Evolutionary conservation across 768 basidiomycete species (phyloP), one percentile per base, ranked within the genome.

Genomic region (Agrocybe pediades): DNA sequence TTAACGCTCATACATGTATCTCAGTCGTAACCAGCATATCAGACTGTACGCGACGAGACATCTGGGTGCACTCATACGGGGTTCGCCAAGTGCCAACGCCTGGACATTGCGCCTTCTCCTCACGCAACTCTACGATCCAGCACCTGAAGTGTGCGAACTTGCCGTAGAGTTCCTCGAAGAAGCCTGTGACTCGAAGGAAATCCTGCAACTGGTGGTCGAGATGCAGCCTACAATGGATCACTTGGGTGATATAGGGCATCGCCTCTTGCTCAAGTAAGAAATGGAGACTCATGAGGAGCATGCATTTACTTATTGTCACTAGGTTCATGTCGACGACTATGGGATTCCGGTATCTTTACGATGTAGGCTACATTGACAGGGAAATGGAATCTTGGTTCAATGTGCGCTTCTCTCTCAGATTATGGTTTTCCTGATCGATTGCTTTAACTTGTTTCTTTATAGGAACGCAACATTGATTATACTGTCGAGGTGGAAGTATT

Each of bases 361-460:
- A 92, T 60, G 88, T 92, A 13, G 88, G 89, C 3, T 98, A 98
- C 64, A 95, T 99, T 53, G 89, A 94, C 62, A 81, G 90, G 42
- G 95, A 98, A 68, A 91, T 99, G 82, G 94, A 98, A 57, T 82
- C 85, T 59, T 99, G 97, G 97, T 92, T 96, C 64, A 86, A 93
- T 67, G 96, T 95, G 64, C 62, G 88, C 65, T 11, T 5, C 7
- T 17, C 36, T 24, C 16, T n/a, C n/a, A n/a, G n/a, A n/a, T n/a
- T 7, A 7, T 1, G 6, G n/a, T 30, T 2, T 33, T 40, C 27
- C 16, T 26, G 8, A 42, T 5, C 16, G 9, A 9, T 9, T 41
- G 20, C n/a, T 25, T 19, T 53, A 9, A 41, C 39, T 39, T 44
- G 42, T 20, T 42, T 24, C 30, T n/a, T 41, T 5, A 49, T 62